Evolutionary conservation across 2,329 filamentous ascomycete species (phyloP).

Genomic region (Escovopsis sp.): DNA sequence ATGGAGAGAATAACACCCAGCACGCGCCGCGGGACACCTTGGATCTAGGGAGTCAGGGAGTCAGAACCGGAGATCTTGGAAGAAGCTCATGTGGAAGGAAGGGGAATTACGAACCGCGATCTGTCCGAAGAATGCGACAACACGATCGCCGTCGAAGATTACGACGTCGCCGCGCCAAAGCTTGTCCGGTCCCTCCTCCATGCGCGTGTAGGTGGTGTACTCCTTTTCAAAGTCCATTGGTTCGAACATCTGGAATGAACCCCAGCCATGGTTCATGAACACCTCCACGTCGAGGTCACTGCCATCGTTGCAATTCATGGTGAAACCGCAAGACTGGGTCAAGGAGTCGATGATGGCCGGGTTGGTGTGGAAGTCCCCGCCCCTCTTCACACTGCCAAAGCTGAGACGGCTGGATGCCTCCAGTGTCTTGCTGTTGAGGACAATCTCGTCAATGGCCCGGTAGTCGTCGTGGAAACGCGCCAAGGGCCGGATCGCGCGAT

Average conservation of each 20-base stretch:
- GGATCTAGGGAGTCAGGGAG: not conserved
- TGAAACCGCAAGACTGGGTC: constrained; percentile 26
- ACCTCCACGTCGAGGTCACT: constrained; percentile 39
- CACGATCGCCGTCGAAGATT: constrained; percentile 35
- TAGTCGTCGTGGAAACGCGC: constrained; percentile 1
- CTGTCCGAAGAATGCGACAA: constrained; percentile 29
- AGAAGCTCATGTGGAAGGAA: too few relatives aligned
- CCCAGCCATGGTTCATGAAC: constrained; percentile 43
- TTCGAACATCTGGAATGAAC: constrained; percentile 34
- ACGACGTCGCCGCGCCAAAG: constrained; percentile 31
- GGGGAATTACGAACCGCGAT: constrained; percentile 34
- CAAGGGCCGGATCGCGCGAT: constrained; percentile 3
- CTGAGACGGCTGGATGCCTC: constrained; percentile 4
- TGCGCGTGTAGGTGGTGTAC: constrained; percentile 42
- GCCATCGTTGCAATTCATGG: constrained; percentile 39
- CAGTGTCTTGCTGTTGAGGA: not conserved
- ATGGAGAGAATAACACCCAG: not conserved
- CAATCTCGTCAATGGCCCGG: constrained; percentile 3
- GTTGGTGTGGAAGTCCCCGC: constrained; percentile 1
- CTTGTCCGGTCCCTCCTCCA: constrained; percentile 30
- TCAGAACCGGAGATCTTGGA: not conserved
- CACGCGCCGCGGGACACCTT: constrained; percentile 3
- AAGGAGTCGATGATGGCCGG: constrained; percentile 4
- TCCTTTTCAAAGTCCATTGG: constrained; percentile 29
- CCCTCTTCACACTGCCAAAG: constrained; percentile 1